Conservation (phyloP, 495 filamentous ascomycete genomes). For the Xylaria curta region DNA sequence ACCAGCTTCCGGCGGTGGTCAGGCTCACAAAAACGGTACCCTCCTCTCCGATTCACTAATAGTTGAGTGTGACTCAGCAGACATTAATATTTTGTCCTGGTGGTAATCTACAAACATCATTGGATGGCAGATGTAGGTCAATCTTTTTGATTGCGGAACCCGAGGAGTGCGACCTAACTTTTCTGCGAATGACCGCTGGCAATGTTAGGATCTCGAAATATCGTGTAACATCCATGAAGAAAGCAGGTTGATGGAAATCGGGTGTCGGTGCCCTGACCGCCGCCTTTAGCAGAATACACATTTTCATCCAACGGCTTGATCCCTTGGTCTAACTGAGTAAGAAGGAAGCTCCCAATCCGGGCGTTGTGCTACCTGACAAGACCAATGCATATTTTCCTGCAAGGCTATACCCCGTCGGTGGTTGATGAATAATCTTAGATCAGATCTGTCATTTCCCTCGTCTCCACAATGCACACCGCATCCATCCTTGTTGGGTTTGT, state of each 20-base stretch:
- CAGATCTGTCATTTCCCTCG: neutral
- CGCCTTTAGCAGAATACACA: neutral
- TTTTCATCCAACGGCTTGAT: conserved; percentile 6
- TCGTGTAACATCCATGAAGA: neutral
- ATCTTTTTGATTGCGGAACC: neutral
- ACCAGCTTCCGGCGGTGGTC: neutral
- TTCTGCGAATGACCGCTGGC: neutral
- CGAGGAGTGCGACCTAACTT: neutral
- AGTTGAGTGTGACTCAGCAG: neutral
- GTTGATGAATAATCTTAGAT: neutral
- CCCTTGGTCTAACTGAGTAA: neutral
- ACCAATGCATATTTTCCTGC: neutral
- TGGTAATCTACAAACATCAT: neutral
- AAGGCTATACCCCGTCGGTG: conserved; percentile 3
- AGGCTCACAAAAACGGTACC: neutral
- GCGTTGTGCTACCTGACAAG: neutral
- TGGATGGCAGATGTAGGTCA: neutral
- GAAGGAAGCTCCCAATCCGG: neutral
- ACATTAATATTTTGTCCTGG: neutral
- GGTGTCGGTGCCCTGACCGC: neutral
- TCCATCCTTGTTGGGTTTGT: conserved; percentile 3
- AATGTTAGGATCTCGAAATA: neutral
- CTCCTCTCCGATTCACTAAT: neutral
- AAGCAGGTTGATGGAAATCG: neutral
- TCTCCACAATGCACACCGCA: neutral